Evolutionary conservation across 176 grass and related monocot species (phyloP), one percentile per base, ranked within the genome.

Genomic region (Triticum timopheevii): DNA sequence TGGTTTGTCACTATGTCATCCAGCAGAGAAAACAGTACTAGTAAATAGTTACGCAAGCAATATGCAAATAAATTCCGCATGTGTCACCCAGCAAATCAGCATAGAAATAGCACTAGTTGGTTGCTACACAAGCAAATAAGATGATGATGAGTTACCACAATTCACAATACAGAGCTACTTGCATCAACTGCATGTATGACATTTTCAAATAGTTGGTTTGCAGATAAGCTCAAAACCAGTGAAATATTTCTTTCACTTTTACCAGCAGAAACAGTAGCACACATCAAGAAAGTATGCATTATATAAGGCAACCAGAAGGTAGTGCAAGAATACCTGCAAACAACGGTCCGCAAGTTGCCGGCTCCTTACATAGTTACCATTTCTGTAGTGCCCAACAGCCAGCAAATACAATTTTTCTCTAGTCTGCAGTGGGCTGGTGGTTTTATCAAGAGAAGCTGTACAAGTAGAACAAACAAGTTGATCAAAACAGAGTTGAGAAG

Each of bases 361-460:
- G 64, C 96, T 98, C 86, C 77, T 95, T 40, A 94, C 83, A 79
- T 98, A 95, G 84, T 98, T 87, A 45, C 92, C 91, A 85, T 64
- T 92, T 86, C 96, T 95, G 77, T 88, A 98, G 86, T 84, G 79
- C 30, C 96, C 96, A 86, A 98, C 91, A 86, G 96, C 96, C 87
- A 98, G 59, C 65, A 98, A 79, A 80, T 95, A 98, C 35, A 98
- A 5, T 36, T 94, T 95, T 65, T 95, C 96, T 76, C 90, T 92
- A 45, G 82, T 90, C 79, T 90, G 42, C 70, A 94, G 80, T 73
- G 92, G 82, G 84, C 91, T 98, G 88, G 58, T 82, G 3, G 92
- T 84, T 76, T 87, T 95, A 65, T 79, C 90, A 66, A 98, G 77
- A 35, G 96, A 95, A 68, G 93, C 96, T 98, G 93, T 33, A 5